Evolutionary conservation across 208 protist genomes (phyloP), one percentile per base, ranked within the genome.

Genomic region (Trypanosoma melophagium): DNA sequence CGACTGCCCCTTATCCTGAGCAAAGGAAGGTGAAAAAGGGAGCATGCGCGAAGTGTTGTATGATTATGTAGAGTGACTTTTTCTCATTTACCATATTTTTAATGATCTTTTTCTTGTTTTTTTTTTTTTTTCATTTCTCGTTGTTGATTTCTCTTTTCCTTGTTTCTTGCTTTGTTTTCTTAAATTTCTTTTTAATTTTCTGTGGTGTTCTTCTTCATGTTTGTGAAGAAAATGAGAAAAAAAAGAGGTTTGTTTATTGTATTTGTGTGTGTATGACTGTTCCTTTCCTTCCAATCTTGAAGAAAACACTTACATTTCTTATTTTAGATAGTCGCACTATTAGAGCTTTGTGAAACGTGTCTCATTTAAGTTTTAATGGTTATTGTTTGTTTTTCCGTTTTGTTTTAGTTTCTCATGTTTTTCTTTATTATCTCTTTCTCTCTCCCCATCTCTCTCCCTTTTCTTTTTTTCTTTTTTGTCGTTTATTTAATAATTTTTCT

Each of bases 1-100:
- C 14, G 40, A 35, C 3, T 5, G 5, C 5, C 28, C 28, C 28
- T 5, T 7, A 35, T 35, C 28, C 1, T 35, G 28, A 56, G 5
- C 40, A 44, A 22, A 44, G 19, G 22, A 16, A 55, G 14, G 41
- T 40, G 17, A 77, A 77, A 47, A 60, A 74, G 54, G 41, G 14
- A 24, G 38, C n/a, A 12, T 75, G 77, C 60, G 66, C 19, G 16
- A 79, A 70, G 49, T 82, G 77, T 58, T 82, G 77, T 63, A 21
- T 22, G n/a, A 28, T 47, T 14, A 71, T 82, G 71, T 82, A 75
- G 60, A 7, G 14, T 55, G 19, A 1, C 12, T 28, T 25, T 55
- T 21, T 35, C 7, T 35, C 28, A 35, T 35, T 35, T 35, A 35
- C 3, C 12, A 4, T 25, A 51, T n/a, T 45, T 66, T 53, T 45